A percentile compares a stretch with the other conserved stretches of the same genome.
Conservation (phyloP, 2,329 filamentous ascomycete species). For the Metarhizium brunneum region DNA sequence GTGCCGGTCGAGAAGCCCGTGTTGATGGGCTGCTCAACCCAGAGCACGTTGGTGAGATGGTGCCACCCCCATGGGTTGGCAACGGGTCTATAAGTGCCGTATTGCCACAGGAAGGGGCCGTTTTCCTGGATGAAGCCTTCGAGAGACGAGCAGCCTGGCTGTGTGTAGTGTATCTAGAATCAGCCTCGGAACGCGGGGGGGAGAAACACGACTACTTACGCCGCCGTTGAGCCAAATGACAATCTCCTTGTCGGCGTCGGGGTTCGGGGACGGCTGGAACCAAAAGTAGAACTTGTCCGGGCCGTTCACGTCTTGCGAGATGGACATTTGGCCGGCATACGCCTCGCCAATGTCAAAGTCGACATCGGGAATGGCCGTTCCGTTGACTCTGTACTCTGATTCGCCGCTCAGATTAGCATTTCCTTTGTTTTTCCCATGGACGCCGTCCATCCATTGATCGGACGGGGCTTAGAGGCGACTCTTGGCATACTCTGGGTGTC, state of each 20-base stretch:
- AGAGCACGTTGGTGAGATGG: constrained; percentile 43
- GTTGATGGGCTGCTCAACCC: constrained; percentile 58
- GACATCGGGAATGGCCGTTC: constrained; percentile 52
- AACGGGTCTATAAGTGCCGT: constrained; percentile 57
- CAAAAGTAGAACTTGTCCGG: constrained; percentile 37
- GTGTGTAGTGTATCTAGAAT: background rate
- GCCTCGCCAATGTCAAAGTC: constrained; percentile 53
- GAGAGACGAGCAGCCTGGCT: constrained; percentile 49
- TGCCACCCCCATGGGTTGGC: constrained; percentile 62
- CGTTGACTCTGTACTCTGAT: constrained; percentile 48
- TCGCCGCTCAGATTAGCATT: background rate
- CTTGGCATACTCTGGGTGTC: constrained; percentile 6
- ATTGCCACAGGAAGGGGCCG: constrained; percentile 62
- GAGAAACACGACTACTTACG: constrained; percentile 16
- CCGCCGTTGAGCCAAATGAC: constrained; percentile 53
- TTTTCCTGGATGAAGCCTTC: constrained; percentile 68
- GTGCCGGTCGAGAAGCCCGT: constrained; percentile 62
- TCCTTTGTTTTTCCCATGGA: too few relatives aligned
- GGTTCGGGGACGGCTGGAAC: constrained; percentile 41
- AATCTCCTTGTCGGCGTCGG: constrained; percentile 43
- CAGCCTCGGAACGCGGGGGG: background rate
- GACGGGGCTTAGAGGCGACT: background rate
- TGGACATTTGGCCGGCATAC: constrained; percentile 47
- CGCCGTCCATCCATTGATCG: background rate
- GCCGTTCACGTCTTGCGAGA: constrained; percentile 31